Evolutionary conservation across 2,329 filamentous ascomycete genomes (phyloP).

Genomic region (Aureobasidium sp.): DNA sequence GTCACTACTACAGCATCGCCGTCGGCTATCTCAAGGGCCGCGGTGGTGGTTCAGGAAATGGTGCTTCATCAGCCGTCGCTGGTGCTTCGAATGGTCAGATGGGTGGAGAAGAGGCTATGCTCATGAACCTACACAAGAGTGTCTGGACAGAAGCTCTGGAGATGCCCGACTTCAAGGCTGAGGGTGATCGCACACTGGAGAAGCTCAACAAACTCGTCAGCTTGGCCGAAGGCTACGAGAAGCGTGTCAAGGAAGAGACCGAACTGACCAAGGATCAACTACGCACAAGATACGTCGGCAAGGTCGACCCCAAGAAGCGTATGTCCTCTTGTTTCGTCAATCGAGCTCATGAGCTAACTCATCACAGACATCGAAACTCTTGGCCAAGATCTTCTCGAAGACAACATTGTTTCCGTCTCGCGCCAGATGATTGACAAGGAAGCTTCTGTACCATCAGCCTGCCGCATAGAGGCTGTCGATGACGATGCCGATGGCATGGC

Average conservation of each 20-base stretch:
- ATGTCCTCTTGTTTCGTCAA: slow-evolving; percentile 23
- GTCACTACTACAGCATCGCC: slow-evolving; percentile 98
- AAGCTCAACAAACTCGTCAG: slow-evolving; percentile 79
- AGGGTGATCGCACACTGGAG: slow-evolving; percentile 79
- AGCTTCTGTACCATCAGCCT: slow-evolving; percentile 65
- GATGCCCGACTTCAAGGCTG: slow-evolving; percentile 89
- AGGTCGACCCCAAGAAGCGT: slow-evolving; percentile 98
- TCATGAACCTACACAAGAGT: slow-evolving; percentile 99
- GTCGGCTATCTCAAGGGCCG: slow-evolving; percentile 85
- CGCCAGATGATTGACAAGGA: slow-evolving; percentile 99
- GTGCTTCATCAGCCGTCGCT: neutral
- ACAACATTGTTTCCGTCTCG: slow-evolving; percentile 98
- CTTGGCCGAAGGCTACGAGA: slow-evolving; percentile 93
- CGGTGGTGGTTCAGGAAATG: slow-evolving; percentile 10
- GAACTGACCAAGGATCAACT: slow-evolving; percentile 95
- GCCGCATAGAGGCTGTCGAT: slow-evolving; percentile 45
- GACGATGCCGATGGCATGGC: slow-evolving; percentile 33
- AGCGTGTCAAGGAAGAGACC: slow-evolving; percentile 97
- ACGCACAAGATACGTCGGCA: slow-evolving; percentile 97
- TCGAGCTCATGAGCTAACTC: neutral
- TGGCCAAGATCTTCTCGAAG: slow-evolving; percentile 92
- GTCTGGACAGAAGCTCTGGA: slow-evolving; percentile 97
- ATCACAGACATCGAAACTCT: slow-evolving; percentile 75
- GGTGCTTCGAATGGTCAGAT: slow-evolving; percentile 3
- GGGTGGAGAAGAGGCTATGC: slow-evolving; percentile 92